Evolutionary conservation across 805 yeast genomes (phyloP).

Genomic region (Debaryomyces prosopidis): DNA sequence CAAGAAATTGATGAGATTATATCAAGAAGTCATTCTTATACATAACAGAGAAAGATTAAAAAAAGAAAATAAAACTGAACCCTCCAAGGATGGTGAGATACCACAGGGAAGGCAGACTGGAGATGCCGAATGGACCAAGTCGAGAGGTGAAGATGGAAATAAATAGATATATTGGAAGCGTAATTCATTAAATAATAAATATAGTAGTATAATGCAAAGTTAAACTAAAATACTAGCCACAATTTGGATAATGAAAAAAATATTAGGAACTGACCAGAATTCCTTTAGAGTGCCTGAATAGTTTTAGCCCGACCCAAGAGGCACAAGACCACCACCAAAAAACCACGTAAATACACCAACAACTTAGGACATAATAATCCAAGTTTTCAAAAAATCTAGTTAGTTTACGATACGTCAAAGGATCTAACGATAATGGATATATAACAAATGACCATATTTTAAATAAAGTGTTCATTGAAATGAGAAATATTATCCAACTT

Average conservation of each 20-base stretch:
- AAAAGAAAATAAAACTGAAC: conserved; percentile 13
- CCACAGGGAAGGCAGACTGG: conserved; percentile 73
- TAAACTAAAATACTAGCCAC: neutral
- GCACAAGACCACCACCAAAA: conserved; percentile 66
- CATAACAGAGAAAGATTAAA: conserved; percentile 29
- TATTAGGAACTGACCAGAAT: conserved; percentile 22
- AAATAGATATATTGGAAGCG: neutral
- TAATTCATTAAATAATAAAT: neutral
- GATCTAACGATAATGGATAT: conserved; percentile 22
- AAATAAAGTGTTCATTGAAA: conserved; percentile 37
- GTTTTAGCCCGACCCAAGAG: conserved; percentile 79
- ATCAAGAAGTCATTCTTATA: conserved; percentile 35
- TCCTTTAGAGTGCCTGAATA: conserved; percentile 78
- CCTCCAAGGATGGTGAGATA: conserved; percentile 20
- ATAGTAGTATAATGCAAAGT: neutral
- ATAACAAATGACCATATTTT: conserved; percentile 35
- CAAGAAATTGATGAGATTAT: conserved; percentile 22
- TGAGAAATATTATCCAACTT: conserved; percentile 33
- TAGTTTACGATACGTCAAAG: conserved; percentile 13
- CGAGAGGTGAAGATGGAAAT: conserved; percentile 75
- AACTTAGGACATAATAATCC: conserved; percentile 32
- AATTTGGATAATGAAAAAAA: neutral
- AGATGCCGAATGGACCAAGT: conserved; percentile 67
- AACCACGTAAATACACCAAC: conserved; percentile 42
- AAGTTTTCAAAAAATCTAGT: conserved; percentile 15